Conservation (phyloP, 805 yeast genomes). For the Zygotorulaspora florentina region DNA sequence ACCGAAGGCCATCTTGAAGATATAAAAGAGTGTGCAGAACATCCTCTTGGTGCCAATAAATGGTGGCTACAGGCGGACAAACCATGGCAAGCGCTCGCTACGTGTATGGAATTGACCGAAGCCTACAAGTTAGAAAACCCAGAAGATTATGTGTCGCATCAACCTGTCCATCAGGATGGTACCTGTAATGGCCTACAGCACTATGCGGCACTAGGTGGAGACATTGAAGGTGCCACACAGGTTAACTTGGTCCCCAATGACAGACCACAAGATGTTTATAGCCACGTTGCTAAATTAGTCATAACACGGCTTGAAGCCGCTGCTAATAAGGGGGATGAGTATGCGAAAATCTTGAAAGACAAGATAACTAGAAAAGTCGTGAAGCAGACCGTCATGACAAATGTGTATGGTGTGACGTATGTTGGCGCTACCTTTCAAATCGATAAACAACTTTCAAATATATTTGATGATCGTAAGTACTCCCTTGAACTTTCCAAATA, state of each 20-base stretch:
- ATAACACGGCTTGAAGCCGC: slow-evolving; percentile 50
- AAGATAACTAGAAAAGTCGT: slow-evolving; percentile 81
- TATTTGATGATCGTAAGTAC: slow-evolving; percentile 46
- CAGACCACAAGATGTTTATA: slow-evolving; percentile 73
- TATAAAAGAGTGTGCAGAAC: slow-evolving; percentile 52
- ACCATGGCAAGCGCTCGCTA: slow-evolving; percentile 78
- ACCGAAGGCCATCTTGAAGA: slow-evolving; percentile 54
- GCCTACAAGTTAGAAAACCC: slow-evolving; percentile 64
- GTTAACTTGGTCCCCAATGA: slow-evolving; percentile 70
- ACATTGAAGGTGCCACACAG: slow-evolving; percentile 74
- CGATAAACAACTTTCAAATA: slow-evolving; percentile 63
- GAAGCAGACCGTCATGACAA: slow-evolving; percentile 97
- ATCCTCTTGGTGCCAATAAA: slow-evolving; percentile 53
- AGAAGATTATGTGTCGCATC: slow-evolving; percentile 58
- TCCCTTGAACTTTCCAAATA: slow-evolving; percentile 53
- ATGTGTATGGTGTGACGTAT: slow-evolving; percentile 94
- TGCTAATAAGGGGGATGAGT: slow-evolving; percentile 49
- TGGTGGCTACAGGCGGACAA: slow-evolving; percentile 77
- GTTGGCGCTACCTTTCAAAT: slow-evolving; percentile 92
- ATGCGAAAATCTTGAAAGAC: slow-evolving; percentile 50
- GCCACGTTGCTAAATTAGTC: slow-evolving; percentile 64
- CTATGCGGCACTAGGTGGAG: slow-evolving; percentile 86
- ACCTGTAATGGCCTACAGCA: slow-evolving; percentile 84
- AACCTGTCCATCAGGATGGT: slow-evolving; percentile 84
- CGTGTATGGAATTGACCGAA: slow-evolving; percentile 60